Evolutionary conservation across 176 grass and related monocot genomes (phyloP).

Genomic region (Juncus effusus): DNA sequence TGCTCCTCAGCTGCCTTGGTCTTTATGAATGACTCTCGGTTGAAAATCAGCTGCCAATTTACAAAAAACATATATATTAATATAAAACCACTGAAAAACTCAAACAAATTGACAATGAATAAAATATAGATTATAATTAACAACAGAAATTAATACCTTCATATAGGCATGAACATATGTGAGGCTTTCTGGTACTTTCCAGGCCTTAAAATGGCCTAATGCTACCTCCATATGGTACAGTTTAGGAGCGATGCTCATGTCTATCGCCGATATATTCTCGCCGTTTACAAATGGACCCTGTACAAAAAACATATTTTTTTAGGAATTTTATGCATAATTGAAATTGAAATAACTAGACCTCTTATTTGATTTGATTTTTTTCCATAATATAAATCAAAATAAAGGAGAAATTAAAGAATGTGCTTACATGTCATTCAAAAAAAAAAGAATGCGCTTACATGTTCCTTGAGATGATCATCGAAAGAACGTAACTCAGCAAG

Average conservation of each 20-base stretch:
- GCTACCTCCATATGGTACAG: slow-evolving; percentile 69
- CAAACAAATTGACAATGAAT: neutral
- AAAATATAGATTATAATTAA: neutral
- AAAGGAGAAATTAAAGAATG: slow-evolving; percentile 8
- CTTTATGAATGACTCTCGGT: slow-evolving; percentile 65
- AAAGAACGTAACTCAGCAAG: slow-evolving; percentile 56
- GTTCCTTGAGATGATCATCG: slow-evolving; percentile 67
- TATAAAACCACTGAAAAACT: slow-evolving; percentile 7
- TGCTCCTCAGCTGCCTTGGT: slow-evolving; percentile 70
- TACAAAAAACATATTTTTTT: neutral
- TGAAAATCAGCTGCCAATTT: slow-evolving; percentile 61
- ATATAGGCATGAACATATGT: slow-evolving; percentile 52
- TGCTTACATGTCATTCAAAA: slow-evolving; percentile 51
- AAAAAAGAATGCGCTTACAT: slow-evolving; percentile 41
- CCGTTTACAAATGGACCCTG: slow-evolving; percentile 79
- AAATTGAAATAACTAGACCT: slow-evolving; percentile 17
- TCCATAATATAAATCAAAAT: slow-evolving; percentile 7
- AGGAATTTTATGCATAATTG: neutral
- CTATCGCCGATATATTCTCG: slow-evolving; percentile 49
- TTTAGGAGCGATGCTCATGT: slow-evolving; percentile 73
- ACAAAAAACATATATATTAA: slow-evolving; percentile 3
- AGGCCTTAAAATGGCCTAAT: slow-evolving; percentile 79
- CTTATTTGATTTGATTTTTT: slow-evolving; percentile 7
- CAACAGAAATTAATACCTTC: slow-evolving; percentile 37
- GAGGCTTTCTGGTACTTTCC: slow-evolving; percentile 78